phyloP scores from a whole-genome alignment of 805 yeast species.

The Saitoella complicata region DNA sequence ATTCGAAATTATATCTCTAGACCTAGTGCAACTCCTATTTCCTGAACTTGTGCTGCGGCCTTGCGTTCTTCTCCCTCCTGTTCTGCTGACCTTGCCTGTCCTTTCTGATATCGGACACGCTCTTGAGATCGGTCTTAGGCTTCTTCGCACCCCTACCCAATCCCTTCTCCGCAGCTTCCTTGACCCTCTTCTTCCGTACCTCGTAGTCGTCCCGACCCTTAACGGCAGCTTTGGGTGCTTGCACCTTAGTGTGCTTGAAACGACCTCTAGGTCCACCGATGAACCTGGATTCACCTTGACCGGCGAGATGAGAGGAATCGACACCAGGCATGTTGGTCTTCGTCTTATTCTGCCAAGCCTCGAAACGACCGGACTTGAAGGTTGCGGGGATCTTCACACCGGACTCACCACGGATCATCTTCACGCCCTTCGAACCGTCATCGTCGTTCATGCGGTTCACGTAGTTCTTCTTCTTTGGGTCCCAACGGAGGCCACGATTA shows the following conservation, averaged over 20 bases:
- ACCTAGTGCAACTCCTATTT: no score
- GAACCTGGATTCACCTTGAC: conserved; percentile 2
- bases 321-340: conserved; percentile 20
- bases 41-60: conserved; percentile 37
- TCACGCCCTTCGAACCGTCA: conserved; percentile 22
- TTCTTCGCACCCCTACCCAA: conserved; percentile 43
- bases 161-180: conserved; percentile 65
- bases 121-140: conserved; percentile 39
- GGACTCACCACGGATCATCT: conserved; percentile 83
- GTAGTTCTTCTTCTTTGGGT: conserved; percentile 79
- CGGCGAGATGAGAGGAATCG: conserved; percentile 19
- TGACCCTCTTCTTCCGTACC: conserved; percentile 66
- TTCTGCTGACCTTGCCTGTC: conserved; percentile 52
- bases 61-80: conserved; percentile 67
- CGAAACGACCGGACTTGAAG: conserved; percentile 78
- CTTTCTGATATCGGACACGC: conserved; percentile 66
- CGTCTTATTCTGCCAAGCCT: conserved; percentile 59
- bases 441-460: conserved; percentile 56
- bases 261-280: conserved; percentile 12
- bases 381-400: conserved; percentile 89
- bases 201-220: conserved; percentile 74
- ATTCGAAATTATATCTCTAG: no score
- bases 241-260: conserved; percentile 55
- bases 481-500: conserved; percentile 52
- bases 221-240: conserved; percentile 86